Conservation (phyloP, 495 filamentous ascomycete species). For the Hyphodiscus hymeniophilus region DNA sequence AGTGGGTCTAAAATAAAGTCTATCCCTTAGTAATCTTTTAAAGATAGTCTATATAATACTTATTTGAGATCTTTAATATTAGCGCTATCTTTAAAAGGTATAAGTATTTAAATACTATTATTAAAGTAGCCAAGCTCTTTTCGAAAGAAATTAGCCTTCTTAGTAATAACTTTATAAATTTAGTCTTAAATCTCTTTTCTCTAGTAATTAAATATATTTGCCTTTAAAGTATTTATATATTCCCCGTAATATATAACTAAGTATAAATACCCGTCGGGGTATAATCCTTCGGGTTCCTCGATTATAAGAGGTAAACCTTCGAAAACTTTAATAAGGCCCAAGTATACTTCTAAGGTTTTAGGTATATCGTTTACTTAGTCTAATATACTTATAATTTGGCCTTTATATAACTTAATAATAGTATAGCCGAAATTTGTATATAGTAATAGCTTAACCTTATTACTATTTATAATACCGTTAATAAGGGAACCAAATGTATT, state of each 20-base stretch:
- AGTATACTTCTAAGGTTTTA: neutral
- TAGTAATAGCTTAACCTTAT: neutral
- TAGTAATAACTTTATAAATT: neutral
- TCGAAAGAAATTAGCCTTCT: conserved; percentile 4
- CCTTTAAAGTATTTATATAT: neutral
- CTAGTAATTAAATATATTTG: neutral
- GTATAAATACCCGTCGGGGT: neutral
- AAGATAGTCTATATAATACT: neutral
- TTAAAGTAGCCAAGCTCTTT: conserved; percentile 11
- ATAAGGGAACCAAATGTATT: neutral
- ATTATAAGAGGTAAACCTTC: neutral
- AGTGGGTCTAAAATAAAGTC: neutral
- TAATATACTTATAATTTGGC: neutral
- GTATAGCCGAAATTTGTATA: neutral
- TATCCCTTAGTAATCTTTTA: neutral
- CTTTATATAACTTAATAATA: neutral
- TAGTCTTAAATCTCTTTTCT: neutral
- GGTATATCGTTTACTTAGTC: neutral
- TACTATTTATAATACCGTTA: neutral
- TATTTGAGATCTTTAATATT: neutral
- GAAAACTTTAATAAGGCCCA: neutral
- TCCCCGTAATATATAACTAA: neutral
- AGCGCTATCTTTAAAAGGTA: conserved; percentile 1
- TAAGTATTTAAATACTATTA: conserved; percentile 9
- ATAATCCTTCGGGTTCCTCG: neutral